A percentile compares a stretch with the other conserved stretches of the same genome.
These are phyloP conservation scores for Penicillium sp. DNA, from an alignment of 2,329 filamentous ascomycete genomes.

Conservation along the genomic window DNA sequence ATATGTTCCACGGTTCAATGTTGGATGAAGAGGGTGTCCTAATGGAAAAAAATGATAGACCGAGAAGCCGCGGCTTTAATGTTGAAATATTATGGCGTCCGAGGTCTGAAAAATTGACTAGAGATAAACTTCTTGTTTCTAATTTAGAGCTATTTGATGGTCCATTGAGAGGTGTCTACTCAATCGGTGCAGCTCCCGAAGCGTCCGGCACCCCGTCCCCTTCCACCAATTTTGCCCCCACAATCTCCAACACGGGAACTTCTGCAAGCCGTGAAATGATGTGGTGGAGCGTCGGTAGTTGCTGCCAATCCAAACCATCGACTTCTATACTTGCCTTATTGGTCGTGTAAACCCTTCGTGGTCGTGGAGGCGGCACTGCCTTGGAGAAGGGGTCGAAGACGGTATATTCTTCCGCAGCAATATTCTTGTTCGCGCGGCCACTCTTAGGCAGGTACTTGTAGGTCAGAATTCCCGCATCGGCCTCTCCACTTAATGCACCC, in stretches of 20 bases:
- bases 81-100: no score
- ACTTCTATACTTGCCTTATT: constrained; percentile 42
- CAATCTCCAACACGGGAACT: not conserved
- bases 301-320: constrained; percentile 45
- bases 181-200: not conserved
- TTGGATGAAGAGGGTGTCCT: no score
- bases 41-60: no score
- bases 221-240: not conserved
- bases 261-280: not conserved
- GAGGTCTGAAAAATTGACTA: no score
- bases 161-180: not conserved
- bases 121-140: no score
- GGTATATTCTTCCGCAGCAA: constrained; percentile 49
- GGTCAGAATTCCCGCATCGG: constrained; percentile 45
- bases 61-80: no score
- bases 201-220: not conserved
- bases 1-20: no score
- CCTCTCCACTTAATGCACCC: constrained; percentile 16
- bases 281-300: constrained; percentile 44
- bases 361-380: constrained; percentile 19
- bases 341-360: constrained; percentile 17
- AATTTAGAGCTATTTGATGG: no score
- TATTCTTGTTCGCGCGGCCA: constrained; percentile 40
- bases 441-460: constrained; percentile 53
- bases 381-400: constrained; percentile 34